A percentile compares a stretch with the other conserved stretches of the same genome.
Conservation (phyloP, 371 early-diverging fungal species). For the Vairimorpha apis region DNA sequence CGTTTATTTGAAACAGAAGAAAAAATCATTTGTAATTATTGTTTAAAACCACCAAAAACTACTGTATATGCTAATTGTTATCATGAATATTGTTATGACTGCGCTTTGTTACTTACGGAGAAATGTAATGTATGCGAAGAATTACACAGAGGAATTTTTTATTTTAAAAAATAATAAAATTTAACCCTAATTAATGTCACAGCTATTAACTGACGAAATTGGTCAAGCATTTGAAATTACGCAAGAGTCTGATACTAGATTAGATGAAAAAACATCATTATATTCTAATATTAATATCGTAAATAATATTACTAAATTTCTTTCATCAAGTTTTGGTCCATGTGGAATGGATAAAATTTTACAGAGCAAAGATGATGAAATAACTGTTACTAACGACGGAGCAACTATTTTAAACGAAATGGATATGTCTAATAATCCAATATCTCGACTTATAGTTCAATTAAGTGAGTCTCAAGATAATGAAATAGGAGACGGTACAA, state of each 20-base stretch:
- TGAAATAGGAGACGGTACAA: constrained; percentile 99
- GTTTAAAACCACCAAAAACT: not conserved
- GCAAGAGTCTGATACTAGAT: constrained; percentile 19
- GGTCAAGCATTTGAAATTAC: constrained; percentile 49
- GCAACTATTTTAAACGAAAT: constrained; percentile 97
- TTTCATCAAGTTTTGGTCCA: constrained; percentile 96
- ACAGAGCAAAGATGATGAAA: constrained; percentile 93
- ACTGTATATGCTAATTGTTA: constrained; percentile 2
- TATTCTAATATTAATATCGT: constrained; percentile 83
- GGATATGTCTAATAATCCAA: constrained; percentile 90
- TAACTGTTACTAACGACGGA: constrained; percentile 98
- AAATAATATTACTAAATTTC: constrained; percentile 82
- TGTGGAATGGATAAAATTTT: constrained; percentile 95
- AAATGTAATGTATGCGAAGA: constrained; percentile 6
- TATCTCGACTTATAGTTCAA: constrained; percentile 91
- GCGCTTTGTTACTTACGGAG: not conserved
- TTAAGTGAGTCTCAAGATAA: constrained; percentile 96
- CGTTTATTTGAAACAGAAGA: constrained; percentile 7
- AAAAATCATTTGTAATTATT: not conserved
- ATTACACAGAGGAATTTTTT: not conserved
- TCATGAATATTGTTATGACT: constrained; percentile 2
- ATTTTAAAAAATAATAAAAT: not conserved
- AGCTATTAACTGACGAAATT: constrained; percentile 49
- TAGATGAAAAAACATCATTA: constrained; percentile 33
- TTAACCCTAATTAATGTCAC: constrained; percentile 20